Conservation (phyloP, 371 early-diverging fungal genomes). For the Circinella umbellata region DNA sequence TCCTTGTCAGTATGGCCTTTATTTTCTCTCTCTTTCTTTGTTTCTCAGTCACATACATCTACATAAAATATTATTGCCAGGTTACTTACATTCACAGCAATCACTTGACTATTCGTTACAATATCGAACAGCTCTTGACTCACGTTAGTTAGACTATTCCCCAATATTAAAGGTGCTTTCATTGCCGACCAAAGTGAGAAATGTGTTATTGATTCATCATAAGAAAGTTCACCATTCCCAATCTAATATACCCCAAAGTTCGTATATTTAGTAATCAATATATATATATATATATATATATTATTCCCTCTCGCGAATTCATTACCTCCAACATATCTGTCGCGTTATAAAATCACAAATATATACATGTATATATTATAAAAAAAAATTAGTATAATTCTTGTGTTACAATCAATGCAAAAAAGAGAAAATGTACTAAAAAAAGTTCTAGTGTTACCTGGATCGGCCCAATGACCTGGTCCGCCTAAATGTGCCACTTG, state of each 20-base stretch:
- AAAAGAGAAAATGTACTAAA: background rate
- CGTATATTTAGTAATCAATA: background rate
- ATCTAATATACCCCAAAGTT: constrained; percentile 15
- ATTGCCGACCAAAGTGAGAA: constrained; percentile 49
- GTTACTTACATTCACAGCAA: constrained; percentile 37
- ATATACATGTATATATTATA: background rate
- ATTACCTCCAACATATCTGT: constrained; percentile 28
- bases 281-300: too few relatives aligned
- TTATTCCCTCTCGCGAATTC: background rate
- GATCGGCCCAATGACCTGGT: constrained; percentile 28
- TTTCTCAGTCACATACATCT: background rate
- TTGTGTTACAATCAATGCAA: background rate
- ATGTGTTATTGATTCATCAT: constrained; percentile 43
- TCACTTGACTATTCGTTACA: constrained; percentile 35
- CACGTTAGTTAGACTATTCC: constrained; percentile 34
- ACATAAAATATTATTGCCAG: background rate
- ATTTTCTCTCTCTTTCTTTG: background rate
- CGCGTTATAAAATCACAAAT: too few relatives aligned
- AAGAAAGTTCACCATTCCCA: constrained; percentile 47
- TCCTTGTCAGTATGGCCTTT: too few relatives aligned
- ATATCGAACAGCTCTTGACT: constrained; percentile 25
- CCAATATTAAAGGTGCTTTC: constrained; percentile 53
- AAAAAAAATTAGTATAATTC: background rate
- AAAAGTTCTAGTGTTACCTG: constrained; percentile 15
- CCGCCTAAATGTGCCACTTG: constrained; percentile 21